Evolutionary conservation across 192 early-diverging fungal genomes (phyloP).

Genomic region (Podila horticola): DNA sequence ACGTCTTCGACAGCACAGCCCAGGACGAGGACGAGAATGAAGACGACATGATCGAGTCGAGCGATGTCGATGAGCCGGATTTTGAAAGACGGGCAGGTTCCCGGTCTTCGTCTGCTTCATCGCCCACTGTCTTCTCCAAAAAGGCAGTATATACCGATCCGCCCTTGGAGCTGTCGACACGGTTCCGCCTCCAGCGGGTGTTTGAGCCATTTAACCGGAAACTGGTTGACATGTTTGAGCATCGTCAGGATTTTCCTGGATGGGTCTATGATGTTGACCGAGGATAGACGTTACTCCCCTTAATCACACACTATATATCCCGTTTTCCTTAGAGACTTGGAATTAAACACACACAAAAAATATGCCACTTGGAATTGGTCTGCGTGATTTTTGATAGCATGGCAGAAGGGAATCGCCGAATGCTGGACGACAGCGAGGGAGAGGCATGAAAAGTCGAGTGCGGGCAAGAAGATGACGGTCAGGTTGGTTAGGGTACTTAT

Average conservation of each 20-base stretch:
- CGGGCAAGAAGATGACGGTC: too few species aligned
- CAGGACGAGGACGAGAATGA: conserved; percentile 31
- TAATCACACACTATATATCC: background rate
- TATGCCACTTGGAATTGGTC: too few species aligned
- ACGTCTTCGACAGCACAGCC: conserved; percentile 15
- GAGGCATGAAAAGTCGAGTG: too few species aligned
- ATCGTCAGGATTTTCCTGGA: conserved; percentile 54
- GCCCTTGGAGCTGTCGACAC: conserved; percentile 53
- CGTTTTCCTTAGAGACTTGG: background rate
- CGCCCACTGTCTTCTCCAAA: conserved; percentile 11
- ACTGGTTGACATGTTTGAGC: conserved; percentile 58
- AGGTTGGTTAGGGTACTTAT: too few species aligned
- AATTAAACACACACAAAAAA: background rate
- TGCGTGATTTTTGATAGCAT: too few species aligned
- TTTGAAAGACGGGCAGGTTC: conserved; percentile 16
- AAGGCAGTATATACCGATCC: conserved; percentile 12
- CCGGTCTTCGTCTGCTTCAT: background rate
- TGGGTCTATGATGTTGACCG: conserved; percentile 66
- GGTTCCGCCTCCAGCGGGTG: conserved; percentile 58
- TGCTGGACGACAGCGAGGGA: too few species aligned
- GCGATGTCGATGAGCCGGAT: conserved; percentile 28
- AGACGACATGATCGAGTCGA: conserved; percentile 14
- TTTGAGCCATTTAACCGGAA: conserved; percentile 59
- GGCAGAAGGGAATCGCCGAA: too few species aligned
- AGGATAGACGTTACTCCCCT: conserved; percentile 30